Evolutionary conservation across 1,284 basidiomycete species (phyloP).

Genomic region (Boletus mariae): DNA sequence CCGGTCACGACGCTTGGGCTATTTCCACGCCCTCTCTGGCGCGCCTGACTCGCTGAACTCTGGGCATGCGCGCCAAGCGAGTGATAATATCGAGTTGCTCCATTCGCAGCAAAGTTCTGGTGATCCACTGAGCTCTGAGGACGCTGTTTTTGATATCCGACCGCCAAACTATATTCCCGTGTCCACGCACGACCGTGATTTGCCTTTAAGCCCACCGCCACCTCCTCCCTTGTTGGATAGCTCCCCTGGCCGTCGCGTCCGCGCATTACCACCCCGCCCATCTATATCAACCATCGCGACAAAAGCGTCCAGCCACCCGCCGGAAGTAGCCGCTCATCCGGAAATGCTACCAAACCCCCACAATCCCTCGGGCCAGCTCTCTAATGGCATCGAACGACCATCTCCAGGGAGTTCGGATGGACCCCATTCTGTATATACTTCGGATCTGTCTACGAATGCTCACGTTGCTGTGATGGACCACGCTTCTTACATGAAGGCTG

Average conservation of each 20-base stretch:
- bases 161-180: constrained; percentile 18
- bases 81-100: constrained; percentile 32
- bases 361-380: background rate
- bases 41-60: constrained; percentile 12
- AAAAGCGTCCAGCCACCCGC: background rate
- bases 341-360: constrained; percentile 10
- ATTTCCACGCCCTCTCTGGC: constrained; percentile 29
- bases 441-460: constrained; percentile 29
- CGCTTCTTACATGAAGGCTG: constrained; percentile 22
- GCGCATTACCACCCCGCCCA: constrained; percentile 32
- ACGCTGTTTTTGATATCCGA: constrained; percentile 24
- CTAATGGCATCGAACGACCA: background rate
- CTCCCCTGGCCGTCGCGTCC: constrained; percentile 19
- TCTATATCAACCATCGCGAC: background rate
- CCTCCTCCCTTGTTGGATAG: constrained; percentile 10
- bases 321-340: background rate
- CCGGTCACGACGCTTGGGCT: constrained; percentile 32
- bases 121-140: constrained; percentile 16
- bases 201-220: constrained; percentile 4
- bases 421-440: constrained; percentile 14
- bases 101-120: constrained; percentile 10
- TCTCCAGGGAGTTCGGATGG: constrained; percentile 17
- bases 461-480: constrained; percentile 31
- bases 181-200: constrained; percentile 21
- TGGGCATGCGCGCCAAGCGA: constrained; percentile 24